Evolutionary conservation across 208 protist genomes (phyloP), one percentile per base, ranked within the genome.

Genomic region (Leishmania amazonensis): DNA sequence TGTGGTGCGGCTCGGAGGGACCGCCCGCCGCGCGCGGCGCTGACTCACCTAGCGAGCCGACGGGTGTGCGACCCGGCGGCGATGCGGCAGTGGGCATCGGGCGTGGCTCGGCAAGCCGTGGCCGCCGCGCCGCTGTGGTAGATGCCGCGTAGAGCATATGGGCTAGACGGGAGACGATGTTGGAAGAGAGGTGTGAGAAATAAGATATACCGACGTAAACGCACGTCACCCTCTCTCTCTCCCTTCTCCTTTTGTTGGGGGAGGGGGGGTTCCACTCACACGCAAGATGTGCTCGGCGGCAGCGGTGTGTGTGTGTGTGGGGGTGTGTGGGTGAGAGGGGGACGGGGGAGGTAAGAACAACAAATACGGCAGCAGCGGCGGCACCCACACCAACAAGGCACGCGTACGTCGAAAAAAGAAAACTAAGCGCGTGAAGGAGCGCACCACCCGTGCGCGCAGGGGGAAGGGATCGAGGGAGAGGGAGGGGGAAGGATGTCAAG

Each of bases 91-190:
- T 54, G 45, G 70, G 28, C 47, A 24, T 75, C 45, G 35, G 40
- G 40, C 45, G 45, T 54, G 70, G 54, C 74, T 78, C 53, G 47
- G 74, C 54, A 31, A 78, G 51, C 54, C 74, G 51, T 53, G 74
- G 74, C 49, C 53, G 74, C 74, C 54, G 11, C 35, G 31, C 31
- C 24, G 54, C n/a, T 35, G 24, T n/a, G 21, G 40, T 11, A 38
- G 70, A 57, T 21, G 45, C 13, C 7, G 45, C 11, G 70, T n/a
- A 57, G 70, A 57, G 70, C 70, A 75, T 75, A 49, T 28, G 21
- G 28, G 70, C 40, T 11, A 24, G 35, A 45, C 31, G 17, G 65
- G n/a, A 45, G 40, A 28, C 65, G 11, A 17, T 70, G 11, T 45
- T 7, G 64, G 64, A 24, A 24, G 64, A 42, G n/a, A 11, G 24